Conservation (phyloP, 2,329 filamentous ascomycete genomes). For the Paraphaeosphaeria minitans region DNA sequence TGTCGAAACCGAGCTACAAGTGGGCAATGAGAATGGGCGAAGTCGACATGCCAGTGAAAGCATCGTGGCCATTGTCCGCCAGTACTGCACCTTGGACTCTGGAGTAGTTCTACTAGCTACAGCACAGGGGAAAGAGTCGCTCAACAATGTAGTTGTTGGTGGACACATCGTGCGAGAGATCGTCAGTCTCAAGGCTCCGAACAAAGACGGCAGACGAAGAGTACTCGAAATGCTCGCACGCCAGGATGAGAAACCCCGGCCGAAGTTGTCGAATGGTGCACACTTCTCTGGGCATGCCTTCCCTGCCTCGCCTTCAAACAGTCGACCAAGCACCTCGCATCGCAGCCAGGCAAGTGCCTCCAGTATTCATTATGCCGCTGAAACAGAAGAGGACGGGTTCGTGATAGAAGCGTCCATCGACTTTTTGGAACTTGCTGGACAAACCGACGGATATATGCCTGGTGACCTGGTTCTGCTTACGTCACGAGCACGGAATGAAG, state of each 20-base stretch:
- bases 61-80: conserved; percentile 78
- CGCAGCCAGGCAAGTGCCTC: conserved; percentile 50
- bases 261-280: conserved; percentile 19
- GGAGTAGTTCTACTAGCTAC: conserved; percentile 88
- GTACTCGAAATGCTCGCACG: conserved; percentile 80
- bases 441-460: conserved; percentile 98
- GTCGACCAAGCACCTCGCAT: conserved; percentile 50
- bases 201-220: conserved; percentile 84
- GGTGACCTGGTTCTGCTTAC: conserved; percentile 88
- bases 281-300: conserved; percentile 38
- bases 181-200: conserved; percentile 83
- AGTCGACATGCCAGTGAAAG: conserved; percentile 92
- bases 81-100: conserved; percentile 80
- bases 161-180: conserved; percentile 94
- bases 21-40: conserved; percentile 89
- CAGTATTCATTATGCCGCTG: conserved; percentile 45
- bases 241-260: conserved; percentile 41
- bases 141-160: conserved; percentile 89
- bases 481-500: conserved; percentile 86
- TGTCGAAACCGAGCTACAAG: conserved; percentile 90
- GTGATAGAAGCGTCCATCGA: conserved; percentile 78
- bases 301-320: conserved; percentile 54
- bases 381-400: conserved; percentile 60
- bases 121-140: conserved; percentile 87
- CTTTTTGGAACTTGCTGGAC: conserved; percentile 88